Base-by-base conservation (phyloP, 106 monocot species). In the Dendrobium officinale region DNA sequence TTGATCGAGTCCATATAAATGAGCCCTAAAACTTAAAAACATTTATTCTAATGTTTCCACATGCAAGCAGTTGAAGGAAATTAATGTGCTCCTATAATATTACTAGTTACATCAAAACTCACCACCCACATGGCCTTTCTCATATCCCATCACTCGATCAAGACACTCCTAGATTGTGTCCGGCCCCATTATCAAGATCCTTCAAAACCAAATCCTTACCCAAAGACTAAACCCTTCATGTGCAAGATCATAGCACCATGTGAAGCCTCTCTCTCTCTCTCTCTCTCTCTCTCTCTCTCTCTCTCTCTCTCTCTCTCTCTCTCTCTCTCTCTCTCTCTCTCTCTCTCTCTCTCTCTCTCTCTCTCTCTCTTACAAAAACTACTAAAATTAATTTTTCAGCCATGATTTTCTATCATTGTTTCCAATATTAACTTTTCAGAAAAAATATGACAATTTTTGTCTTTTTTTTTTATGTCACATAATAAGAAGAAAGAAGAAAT, bases 301-400 rank as follows among this genome's bases (percentile, higher is more conserved):
- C 70, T 70, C 70, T 70, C 70, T 70, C 70, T 70, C 70, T 70
- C 70, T 70, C n/a, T n/a, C 73, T 73, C 73, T 73, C 73, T 19
- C 42, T 42, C 73, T 73, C 73, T 73, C 73, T 19, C 42, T 42
- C 73, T 68, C 68, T 68, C 68, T 68, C 68, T 22, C 64, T 64
- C 70, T 70, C 70, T 70, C 70, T 70, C 70, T 70, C 70, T 70
- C 70, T 68, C 68, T 68, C 68, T 68, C 68, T 22, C 64, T 64
- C 70, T 70, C 70, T 70, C 70, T 70, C 70, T 70, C 70, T 70
- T 33, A 31, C 37, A 37, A 37, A 37, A 37, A 37, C 37, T 37
- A 37, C 3, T 37, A 37, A 37, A 37, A 37, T 20, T 10, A 2
- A 0, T 16, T 16, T 42, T 4, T 24, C 11, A 27, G 13, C 68